Base-by-base conservation (phyloP, 1,139 yeast species). In the Arxiozyma slooffiae region DNA sequence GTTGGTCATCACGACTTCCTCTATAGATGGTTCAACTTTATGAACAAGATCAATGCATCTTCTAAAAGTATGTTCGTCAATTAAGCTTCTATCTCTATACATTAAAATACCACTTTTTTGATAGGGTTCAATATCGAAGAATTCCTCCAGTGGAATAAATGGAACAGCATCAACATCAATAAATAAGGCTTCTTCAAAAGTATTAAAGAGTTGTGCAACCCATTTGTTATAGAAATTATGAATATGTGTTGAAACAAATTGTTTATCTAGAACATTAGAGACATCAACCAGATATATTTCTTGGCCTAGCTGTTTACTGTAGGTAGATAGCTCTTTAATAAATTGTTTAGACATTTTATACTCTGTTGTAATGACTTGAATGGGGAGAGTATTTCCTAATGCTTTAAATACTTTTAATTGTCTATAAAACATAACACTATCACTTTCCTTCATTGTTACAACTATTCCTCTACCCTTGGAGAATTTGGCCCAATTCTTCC, bases 131-230 rank as follows among this genome's bases (percentile, higher is more conserved):
- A 70, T 57, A 4, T 64, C 52, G 57, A 79, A 75, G 52, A 76
- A 71, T 17, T 64, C 61, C n/a, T 63, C 66, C 1, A 76, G 72
- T 1, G 62, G 53, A 38, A 70, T 65, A 51, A 76, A 63, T 9
- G 77, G 62, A 0, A 76, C 77, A 0, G 76, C 70, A 59, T 79
- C 82, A 17, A 77, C 79, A 60, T 79, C 83, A 45, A 79, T 57
- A 18, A 78, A 61, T 16, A 78, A 65, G 57, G 71, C 69, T 53
- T 78, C 81, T 46, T 71, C 72, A 54, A 78, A 79, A 2, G 81
- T 72, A 49, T 73, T 77, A 63, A 78, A 77, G 21, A 78, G 53
- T 7, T 57, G 51, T 3, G 82, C 80, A 36, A 76, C 56, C 57
- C 80, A 69, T 60, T 79, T 79, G 60, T 77, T 77, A 38, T 55